A percentile compares a stretch with the other conserved stretches of the same genome.
phyloP scores from a whole-genome alignment of 2,329 filamentous ascomycete species.

The Cordyceps pruinosa region DNA sequence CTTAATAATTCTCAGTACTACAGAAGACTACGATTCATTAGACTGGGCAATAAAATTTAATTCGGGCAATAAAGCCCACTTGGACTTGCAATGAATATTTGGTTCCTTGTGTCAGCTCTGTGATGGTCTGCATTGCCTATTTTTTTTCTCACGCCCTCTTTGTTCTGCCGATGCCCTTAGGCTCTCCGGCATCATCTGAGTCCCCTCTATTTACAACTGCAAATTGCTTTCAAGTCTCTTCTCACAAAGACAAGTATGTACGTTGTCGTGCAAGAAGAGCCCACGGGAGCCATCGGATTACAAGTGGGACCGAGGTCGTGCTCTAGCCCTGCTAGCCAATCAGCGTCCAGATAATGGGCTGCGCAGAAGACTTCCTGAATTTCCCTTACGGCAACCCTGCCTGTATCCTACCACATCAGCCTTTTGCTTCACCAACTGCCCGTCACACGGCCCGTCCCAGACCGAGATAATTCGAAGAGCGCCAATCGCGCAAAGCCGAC shows the following conservation, averaged over 20 bases:
- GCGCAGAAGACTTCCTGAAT: conserved; percentile 13
- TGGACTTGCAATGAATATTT: too few relatives aligned
- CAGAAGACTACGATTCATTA: background rate
- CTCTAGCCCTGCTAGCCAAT: conserved; percentile 4
- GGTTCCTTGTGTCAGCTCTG: too few relatives aligned
- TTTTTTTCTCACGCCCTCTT: too few relatives aligned
- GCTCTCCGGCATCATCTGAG: too few relatives aligned
- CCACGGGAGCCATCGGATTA: conserved; percentile 7
- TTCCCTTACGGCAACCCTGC: conserved; percentile 8
- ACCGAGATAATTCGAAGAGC: conserved; percentile 6
- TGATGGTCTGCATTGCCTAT: too few relatives aligned
- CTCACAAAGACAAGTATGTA: too few relatives aligned
- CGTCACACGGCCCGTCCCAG: conserved; percentile 7
- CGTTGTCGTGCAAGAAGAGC: background rate
- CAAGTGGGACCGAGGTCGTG: conserved; percentile 4
- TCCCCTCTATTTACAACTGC: too few relatives aligned
- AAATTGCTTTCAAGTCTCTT: too few relatives aligned
- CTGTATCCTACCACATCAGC: conserved; percentile 5
- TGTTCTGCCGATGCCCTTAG: too few relatives aligned
- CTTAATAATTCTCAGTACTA: background rate
- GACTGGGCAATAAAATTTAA: too few relatives aligned
- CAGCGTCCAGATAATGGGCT: conserved; percentile 6
- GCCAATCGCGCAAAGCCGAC: conserved; percentile 18
- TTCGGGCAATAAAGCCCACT: too few relatives aligned
- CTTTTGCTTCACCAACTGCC: conserved; percentile 6